These are phyloP conservation scores for Verticillium tricorpus DNA, from an alignment of 2,329 filamentous ascomycete genomes.

Conservation along the genomic window DNA sequence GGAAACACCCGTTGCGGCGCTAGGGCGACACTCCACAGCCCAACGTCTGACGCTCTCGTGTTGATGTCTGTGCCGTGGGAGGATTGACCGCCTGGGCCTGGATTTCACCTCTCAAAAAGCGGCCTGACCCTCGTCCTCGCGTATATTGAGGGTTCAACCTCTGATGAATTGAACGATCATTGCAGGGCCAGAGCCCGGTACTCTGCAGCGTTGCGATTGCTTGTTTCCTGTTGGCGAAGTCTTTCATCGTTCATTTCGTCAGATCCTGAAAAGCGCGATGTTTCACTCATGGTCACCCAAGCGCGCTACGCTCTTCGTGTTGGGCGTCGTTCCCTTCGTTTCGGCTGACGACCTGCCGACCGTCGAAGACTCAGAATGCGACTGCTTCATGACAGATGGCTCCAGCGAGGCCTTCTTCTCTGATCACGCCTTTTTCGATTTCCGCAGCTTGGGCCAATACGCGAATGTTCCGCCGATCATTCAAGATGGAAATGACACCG, in stretches of 20 bases:
- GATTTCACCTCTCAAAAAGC: neutral
- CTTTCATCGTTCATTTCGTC: neutral
- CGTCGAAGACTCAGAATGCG: constrained; percentile 32
- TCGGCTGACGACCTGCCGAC: constrained; percentile 10
- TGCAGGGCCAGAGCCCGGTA: neutral
- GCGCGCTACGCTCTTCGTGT: neutral
- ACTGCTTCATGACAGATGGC: constrained; percentile 45
- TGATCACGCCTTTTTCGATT: constrained; percentile 46
- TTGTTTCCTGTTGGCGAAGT: neutral
- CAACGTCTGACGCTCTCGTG: neutral
- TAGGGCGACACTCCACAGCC: neutral
- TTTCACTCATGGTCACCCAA: neutral
- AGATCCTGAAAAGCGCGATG: neutral
- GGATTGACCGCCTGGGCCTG: neutral
- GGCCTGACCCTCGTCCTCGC: neutral
- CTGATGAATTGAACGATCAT: neutral
- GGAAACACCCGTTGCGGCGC: neutral
- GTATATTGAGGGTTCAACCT: neutral
- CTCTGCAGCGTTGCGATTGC: neutral
- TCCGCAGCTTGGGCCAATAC: constrained; percentile 35
- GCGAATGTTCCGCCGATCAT: constrained; percentile 29
- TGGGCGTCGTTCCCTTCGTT: neutral
- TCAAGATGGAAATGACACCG: constrained; percentile 19
- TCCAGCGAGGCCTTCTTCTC: constrained; percentile 37
- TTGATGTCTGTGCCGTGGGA: neutral